These are phyloP conservation scores for Aspergillus eucalypticola DNA, from an alignment of 2,329 filamentous ascomycete genomes.

Conservation along the genomic window DNA sequence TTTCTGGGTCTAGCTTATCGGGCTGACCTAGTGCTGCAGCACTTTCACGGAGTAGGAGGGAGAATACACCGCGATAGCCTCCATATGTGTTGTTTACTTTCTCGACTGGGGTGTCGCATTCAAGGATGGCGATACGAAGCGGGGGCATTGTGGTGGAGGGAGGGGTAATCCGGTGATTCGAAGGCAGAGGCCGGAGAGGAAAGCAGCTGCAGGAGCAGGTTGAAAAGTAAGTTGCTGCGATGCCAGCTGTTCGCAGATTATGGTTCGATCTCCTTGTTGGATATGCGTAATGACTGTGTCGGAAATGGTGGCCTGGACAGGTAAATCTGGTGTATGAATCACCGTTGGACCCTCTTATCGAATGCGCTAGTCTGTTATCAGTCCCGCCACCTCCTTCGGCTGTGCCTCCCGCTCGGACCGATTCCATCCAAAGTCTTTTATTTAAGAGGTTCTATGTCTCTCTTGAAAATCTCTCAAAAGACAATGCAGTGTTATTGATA, in stretches of 20 bases:
- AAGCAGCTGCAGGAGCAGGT: not conserved
- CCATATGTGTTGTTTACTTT: slow-evolving; percentile 65
- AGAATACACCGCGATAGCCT: slow-evolving; percentile 72
- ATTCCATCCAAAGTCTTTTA: not conserved
- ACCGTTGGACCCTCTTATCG: not conserved
- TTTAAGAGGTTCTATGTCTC: not conserved
- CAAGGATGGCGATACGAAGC: slow-evolving; percentile 80
- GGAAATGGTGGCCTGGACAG: not conserved
- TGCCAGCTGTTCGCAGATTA: not conserved
- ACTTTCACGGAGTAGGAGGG: slow-evolving; percentile 57
- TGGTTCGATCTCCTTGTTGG: not conserved
- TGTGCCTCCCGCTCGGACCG: not conserved
- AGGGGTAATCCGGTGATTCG: not conserved
- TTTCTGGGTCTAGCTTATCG: slow-evolving; percentile 35
- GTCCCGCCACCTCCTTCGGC: not conserved
- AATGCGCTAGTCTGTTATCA: no score
- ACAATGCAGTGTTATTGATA: not conserved
- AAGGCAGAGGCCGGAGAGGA: not conserved
- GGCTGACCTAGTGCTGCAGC: slow-evolving; percentile 48
- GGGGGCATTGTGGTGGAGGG: slow-evolving; percentile 41
- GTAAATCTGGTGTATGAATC: not conserved
- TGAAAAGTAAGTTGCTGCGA: not conserved
- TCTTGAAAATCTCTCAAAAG: not conserved
- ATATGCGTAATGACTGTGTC: not conserved
- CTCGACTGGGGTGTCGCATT: slow-evolving; percentile 77